A percentile compares a stretch with the other conserved stretches of the same genome.
These are phyloP conservation scores for Spathaspora passalidarum DNA, from an alignment of 805 yeast genomes.

Conservation along the genomic window DNA sequence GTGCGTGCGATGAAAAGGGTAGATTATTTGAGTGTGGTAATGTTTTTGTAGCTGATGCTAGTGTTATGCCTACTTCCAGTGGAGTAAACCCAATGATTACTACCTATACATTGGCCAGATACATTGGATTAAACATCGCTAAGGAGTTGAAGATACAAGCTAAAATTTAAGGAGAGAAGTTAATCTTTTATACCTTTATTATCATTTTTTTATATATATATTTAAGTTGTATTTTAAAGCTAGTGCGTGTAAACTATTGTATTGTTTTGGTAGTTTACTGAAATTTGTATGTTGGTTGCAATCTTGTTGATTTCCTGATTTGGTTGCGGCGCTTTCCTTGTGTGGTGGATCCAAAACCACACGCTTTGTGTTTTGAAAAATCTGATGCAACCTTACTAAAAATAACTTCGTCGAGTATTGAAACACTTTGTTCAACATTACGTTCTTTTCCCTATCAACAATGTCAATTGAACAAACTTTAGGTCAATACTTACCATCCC, in stretches of 20 bases:
- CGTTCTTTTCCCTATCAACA: not conserved
- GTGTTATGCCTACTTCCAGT: slow-evolving; percentile 49
- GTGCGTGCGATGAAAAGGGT: slow-evolving; percentile 46
- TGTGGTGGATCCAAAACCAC: not conserved
- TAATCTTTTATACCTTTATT: too few relatives aligned
- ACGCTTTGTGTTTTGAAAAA: not conserved
- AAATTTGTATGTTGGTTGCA: too few relatives aligned
- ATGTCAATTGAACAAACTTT: slow-evolving; percentile 9
- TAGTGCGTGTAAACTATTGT: too few relatives aligned
- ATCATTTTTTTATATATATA: too few relatives aligned
- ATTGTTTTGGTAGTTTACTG: too few relatives aligned
- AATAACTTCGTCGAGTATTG: not conserved
- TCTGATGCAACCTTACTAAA: not conserved
- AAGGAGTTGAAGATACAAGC: slow-evolving; percentile 27
- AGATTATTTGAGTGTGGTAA: slow-evolving; percentile 46
- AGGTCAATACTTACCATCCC: slow-evolving; percentile 14
- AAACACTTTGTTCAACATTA: not conserved
- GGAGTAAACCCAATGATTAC: slow-evolving; percentile 56
- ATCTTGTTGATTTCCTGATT: too few relatives aligned
- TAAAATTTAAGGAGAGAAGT: too few relatives aligned
- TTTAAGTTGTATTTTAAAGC: too few relatives aligned
- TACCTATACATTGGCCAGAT: slow-evolving; percentile 45
- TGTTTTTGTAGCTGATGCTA: slow-evolving; percentile 48
- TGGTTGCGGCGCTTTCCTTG: not conserved
- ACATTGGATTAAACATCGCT: slow-evolving; percentile 35